Percentiles rank a stretch among this genome's conserved stretches.
Evolutionary conservation across 768 basidiomycete species (phyloP).

Genomic region (Sutorius australiensis): DNA sequence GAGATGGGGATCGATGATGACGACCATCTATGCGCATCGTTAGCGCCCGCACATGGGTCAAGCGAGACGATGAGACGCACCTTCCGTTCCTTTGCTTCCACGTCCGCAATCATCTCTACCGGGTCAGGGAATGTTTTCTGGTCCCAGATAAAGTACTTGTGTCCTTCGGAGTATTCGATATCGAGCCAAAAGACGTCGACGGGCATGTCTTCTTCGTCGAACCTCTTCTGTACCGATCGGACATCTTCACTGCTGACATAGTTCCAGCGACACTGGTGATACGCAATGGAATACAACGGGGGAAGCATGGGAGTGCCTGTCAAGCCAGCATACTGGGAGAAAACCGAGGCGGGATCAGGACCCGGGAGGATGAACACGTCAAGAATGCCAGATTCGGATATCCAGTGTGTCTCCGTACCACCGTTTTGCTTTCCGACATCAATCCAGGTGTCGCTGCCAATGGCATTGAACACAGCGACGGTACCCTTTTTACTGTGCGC

Average conservation of each 20-base stretch:
- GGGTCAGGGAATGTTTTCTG: constrained; percentile 90
- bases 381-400: constrained; percentile 94
- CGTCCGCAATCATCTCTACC: constrained; percentile 86
- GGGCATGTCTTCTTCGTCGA: constrained; percentile 93
- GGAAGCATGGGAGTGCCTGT: constrained; percentile 90
- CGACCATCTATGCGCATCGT: constrained; percentile 72
- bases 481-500: constrained; percentile 86
- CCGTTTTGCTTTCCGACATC: constrained; percentile 62
- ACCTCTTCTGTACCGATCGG: constrained; percentile 74
- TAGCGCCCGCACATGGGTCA: not conserved
- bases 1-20: constrained; percentile 94
- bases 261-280: constrained; percentile 99
- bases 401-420: constrained; percentile 91
- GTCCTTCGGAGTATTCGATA: constrained; percentile 91
- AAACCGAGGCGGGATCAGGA: constrained; percentile 76
- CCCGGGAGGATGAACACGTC: constrained; percentile 94
- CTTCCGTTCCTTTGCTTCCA: constrained; percentile 82
- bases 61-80: constrained; percentile 36
- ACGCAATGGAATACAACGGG: constrained; percentile 85
- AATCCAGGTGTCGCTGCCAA: constrained; percentile 93
- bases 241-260: constrained; percentile 90
- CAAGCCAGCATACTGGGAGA: constrained; percentile 78
- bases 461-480: constrained; percentile 84
- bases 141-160: constrained; percentile 98
- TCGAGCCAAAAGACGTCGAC: constrained; percentile 97